Conservation (phyloP, 768 basidiomycete species). For the Asterophora parasitica region DNA sequence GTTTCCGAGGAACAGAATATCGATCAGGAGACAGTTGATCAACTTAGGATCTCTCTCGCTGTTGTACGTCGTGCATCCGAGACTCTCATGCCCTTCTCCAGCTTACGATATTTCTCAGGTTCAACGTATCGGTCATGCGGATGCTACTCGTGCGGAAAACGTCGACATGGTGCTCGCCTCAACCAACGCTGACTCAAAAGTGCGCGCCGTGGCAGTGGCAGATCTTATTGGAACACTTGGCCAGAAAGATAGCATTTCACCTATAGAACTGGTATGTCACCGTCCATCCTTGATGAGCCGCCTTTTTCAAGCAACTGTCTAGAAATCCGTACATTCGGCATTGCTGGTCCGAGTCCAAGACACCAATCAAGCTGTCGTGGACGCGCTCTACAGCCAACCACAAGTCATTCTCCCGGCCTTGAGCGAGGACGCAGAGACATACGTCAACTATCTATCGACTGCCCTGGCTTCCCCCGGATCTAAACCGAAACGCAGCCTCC, state of each 20-base stretch:
- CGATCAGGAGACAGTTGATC: constrained; percentile 41
- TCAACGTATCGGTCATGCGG: constrained; percentile 2
- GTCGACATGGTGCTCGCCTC: constrained; percentile 50
- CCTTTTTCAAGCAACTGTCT: constrained; percentile 3
- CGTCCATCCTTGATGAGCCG: not conserved
- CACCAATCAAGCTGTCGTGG: constrained; percentile 51
- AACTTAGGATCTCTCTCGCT: constrained; percentile 55
- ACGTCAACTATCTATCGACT: constrained; percentile 39
- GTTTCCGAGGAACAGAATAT: constrained; percentile 31
- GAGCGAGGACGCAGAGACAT: constrained; percentile 35
- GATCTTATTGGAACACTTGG: constrained; percentile 40
- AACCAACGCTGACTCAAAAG: constrained; percentile 53
- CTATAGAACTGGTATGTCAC: constrained; percentile 39
- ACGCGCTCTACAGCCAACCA: constrained; percentile 59
- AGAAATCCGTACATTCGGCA: constrained; percentile 59
- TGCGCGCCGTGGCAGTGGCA: constrained; percentile 57
- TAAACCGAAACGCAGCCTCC: constrained; percentile 45
- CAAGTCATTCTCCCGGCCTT: constrained; percentile 42
- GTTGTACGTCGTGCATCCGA: constrained; percentile 32
- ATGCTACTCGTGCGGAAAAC: constrained; percentile 14
- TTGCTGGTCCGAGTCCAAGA: constrained; percentile 71
- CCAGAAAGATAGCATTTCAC: constrained; percentile 24
- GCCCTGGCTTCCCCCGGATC: constrained; percentile 31
- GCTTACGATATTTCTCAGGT: constrained; percentile 1
- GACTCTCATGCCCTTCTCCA: not conserved